Percentiles rank a stretch among this genome's conserved stretches.
Conservation (phyloP, 129 eudicot species). For the Cynara cardunculus region DNA sequence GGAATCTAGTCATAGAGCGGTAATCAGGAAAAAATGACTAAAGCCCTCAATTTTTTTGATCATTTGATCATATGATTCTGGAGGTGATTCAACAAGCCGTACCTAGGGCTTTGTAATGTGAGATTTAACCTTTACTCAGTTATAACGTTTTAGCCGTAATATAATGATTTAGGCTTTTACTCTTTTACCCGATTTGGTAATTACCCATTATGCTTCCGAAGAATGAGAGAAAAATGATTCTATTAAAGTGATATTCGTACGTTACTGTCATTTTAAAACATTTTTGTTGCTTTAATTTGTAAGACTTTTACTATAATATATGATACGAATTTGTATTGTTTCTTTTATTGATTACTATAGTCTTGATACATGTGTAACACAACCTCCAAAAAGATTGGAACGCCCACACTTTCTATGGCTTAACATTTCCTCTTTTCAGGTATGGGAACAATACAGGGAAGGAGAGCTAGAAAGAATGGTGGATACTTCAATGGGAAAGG, state of each 20-base stretch:
- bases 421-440: conserved; percentile 36
- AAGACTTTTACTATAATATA: background rate
- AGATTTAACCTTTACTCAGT: too few relatives aligned
- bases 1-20: too few relatives aligned
- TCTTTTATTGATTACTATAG: background rate
- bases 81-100: too few relatives aligned
- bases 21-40: too few relatives aligned
- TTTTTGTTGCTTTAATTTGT: background rate
- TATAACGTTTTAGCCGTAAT: too few relatives aligned
- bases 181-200: too few relatives aligned
- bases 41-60: too few relatives aligned
- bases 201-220: too few relatives aligned
- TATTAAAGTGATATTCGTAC: background rate
- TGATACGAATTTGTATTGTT: background rate
- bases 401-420: background rate
- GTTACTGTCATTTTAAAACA: background rate
- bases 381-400: background rate
- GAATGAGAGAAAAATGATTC: background rate
- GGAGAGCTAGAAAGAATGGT: conserved; percentile 50
- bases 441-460: conserved; percentile 53
- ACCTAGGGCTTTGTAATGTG: too few relatives aligned
- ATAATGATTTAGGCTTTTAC: too few relatives aligned
- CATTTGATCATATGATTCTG: too few relatives aligned
- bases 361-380: background rate
- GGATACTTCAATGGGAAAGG: conserved; percentile 43